Evolutionary conservation across 2,329 filamentous ascomycete species (phyloP).

Genomic region (Nemania serpens): DNA sequence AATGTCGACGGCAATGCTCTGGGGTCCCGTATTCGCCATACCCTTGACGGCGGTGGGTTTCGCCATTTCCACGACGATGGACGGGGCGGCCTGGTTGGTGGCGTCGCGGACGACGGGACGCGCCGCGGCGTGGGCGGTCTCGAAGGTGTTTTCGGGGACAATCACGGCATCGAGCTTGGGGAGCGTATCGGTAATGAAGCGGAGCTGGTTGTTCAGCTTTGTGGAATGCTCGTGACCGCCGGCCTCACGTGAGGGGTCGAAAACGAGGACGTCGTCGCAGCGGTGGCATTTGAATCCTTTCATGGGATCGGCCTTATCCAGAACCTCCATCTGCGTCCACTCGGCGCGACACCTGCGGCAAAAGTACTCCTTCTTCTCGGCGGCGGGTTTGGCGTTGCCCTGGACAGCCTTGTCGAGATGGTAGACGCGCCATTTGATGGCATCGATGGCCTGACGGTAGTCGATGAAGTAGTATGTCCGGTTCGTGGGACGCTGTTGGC

Average conservation of each 20-base stretch:
- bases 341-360: constrained; percentile 82
- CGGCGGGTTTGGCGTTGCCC: constrained; percentile 75
- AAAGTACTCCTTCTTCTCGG: constrained; percentile 89
- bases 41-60: constrained; percentile 72
- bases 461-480: constrained; percentile 98
- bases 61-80: constrained; percentile 60
- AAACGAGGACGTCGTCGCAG: constrained; percentile 69
- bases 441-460: constrained; percentile 91
- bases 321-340: constrained; percentile 87
- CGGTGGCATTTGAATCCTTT: constrained; percentile 81
- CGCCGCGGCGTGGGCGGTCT: constrained; percentile 66
- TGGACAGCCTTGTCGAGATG: constrained; percentile 88
- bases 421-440: constrained; percentile 92
- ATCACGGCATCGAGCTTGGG: constrained; percentile 76
- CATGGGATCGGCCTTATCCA: constrained; percentile 70
- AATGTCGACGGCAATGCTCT: constrained; percentile 72
- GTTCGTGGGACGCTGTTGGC: constrained; percentile 79
- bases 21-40: constrained; percentile 67
- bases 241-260: constrained; percentile 68
- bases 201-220: constrained; percentile 77
- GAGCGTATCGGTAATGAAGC: constrained; percentile 76
- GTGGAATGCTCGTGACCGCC: constrained; percentile 75
- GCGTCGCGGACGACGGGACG: constrained; percentile 69
- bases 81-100: constrained; percentile 66
- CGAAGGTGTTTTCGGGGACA: constrained; percentile 76